A percentile compares a stretch with the other conserved stretches of the same genome.
phyloP scores from a whole-genome alignment of 2,329 filamentous ascomycete species.

The Graphiopsis chlorocephala region DNA sequence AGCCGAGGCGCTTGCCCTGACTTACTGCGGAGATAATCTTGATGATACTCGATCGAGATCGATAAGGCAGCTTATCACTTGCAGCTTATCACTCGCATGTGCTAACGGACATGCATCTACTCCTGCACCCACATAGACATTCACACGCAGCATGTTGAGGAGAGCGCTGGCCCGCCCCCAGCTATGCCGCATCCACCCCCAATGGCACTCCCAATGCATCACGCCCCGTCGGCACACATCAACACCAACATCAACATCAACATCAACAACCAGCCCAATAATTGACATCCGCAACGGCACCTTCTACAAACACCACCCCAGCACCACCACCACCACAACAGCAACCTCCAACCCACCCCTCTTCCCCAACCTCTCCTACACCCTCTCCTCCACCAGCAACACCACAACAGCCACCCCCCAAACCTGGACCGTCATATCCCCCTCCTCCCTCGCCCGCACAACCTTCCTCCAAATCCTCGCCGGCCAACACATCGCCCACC shows the following conservation, averaged over 20 bases:
- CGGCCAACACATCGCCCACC: conserved; percentile 72
- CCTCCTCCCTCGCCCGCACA: conserved; percentile 75
- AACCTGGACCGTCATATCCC: conserved; percentile 82
- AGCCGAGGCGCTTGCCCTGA: not conserved
- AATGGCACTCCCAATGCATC: not conserved
- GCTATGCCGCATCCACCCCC: not conserved
- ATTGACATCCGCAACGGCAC: conserved; percentile 74
- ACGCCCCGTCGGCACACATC: not conserved
- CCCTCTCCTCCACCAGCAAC: conserved; percentile 42
- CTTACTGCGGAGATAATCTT: too few relatives aligned
- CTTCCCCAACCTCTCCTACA: conserved; percentile 69
- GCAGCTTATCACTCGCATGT: not conserved
- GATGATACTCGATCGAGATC: not conserved
- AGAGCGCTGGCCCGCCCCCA: conserved; percentile 8
- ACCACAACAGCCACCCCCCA: conserved; percentile 35
- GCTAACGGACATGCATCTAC: not conserved
- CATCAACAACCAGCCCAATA: conserved; percentile 18
- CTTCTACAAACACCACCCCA: conserved; percentile 75
- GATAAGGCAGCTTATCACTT: not conserved
- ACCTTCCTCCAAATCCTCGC: conserved; percentile 76
- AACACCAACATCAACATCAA: not conserved
- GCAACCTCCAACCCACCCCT: conserved; percentile 63
- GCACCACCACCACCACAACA: conserved; percentile 35
- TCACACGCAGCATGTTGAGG: not conserved
- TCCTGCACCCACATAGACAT: not conserved